phyloP scores from a whole-genome alignment of 345 rosid genomes.

The Psidium guajava region DNA sequence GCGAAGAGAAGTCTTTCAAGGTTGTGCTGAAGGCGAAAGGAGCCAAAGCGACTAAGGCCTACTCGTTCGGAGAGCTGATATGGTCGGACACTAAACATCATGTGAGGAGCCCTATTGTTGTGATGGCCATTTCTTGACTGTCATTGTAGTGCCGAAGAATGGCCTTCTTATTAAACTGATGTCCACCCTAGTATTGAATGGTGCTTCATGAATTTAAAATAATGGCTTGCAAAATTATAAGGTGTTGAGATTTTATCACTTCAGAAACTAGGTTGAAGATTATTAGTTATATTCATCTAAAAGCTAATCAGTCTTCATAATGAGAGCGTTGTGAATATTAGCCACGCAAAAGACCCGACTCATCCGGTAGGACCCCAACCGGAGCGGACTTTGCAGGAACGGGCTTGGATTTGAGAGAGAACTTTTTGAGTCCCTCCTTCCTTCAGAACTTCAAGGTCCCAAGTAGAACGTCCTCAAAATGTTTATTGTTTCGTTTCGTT shows the following conservation, averaged over 20 bases:
- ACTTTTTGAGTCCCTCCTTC: too few species aligned
- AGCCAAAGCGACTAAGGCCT: neutral
- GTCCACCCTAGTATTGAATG: neutral
- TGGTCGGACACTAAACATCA: conserved; percentile 7
- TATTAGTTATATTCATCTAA: neutral
- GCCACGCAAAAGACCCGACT: too few species aligned
- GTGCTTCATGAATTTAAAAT: neutral
- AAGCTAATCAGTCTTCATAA: neutral
- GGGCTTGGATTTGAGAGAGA: too few species aligned
- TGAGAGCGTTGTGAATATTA: neutral
- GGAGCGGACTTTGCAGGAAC: too few species aligned
- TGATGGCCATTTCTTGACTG: neutral
- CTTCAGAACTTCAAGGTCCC: too few species aligned
- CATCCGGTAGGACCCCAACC: too few species aligned
- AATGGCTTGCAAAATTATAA: neutral
- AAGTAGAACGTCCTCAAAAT: neutral
- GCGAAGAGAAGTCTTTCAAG: conserved; percentile 49
- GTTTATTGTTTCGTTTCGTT: too few species aligned
- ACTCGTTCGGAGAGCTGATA: neutral
- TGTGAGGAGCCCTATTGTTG: neutral
- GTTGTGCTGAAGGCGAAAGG: neutral
- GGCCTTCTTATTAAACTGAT: neutral
- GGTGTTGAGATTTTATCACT: neutral
- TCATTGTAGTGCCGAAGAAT: neutral
- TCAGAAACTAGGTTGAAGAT: neutral